Evolutionary conservation across 2,329 filamentous ascomycete species (phyloP).

Genomic region (Verticillium klebahnii): DNA sequence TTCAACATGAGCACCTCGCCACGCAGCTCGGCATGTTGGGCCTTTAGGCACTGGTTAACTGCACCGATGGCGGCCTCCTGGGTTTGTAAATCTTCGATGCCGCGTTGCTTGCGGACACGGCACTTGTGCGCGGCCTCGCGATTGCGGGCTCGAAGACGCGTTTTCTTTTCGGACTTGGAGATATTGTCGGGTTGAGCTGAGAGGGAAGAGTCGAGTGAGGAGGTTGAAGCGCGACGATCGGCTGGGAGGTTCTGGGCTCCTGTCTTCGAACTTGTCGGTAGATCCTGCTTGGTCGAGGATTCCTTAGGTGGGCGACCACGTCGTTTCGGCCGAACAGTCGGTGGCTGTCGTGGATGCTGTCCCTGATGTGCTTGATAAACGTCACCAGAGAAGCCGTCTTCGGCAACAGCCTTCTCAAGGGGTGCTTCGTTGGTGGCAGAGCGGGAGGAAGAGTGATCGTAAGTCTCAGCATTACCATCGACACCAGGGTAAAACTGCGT

Average conservation of each 20-base stretch:
- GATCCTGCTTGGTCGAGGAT: background rate
- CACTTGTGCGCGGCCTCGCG: slow-evolving; percentile 14
- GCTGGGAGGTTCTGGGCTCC: background rate
- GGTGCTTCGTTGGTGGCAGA: no score
- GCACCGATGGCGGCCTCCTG: slow-evolving; percentile 14
- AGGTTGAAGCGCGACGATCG: background rate
- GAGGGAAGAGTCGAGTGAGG: background rate
- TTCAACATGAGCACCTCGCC: slow-evolving; percentile 12
- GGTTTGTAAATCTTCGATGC: slow-evolving; percentile 9
- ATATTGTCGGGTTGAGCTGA: background rate
- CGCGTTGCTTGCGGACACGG: slow-evolving; percentile 12
- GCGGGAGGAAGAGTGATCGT: no score
- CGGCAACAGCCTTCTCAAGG: background rate
- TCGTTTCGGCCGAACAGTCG: background rate
- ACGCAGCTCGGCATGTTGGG: slow-evolving; percentile 6
- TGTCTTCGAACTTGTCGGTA: background rate
- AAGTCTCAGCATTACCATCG: no score
- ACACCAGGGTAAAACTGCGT: background rate
- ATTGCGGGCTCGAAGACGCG: slow-evolving; percentile 10
- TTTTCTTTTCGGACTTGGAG: slow-evolving; percentile 5
- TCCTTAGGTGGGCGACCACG: background rate
- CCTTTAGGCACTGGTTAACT: slow-evolving; percentile 8
- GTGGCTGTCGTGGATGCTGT: background rate
- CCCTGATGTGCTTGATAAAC: background rate
- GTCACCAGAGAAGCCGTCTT: background rate